Percentiles rank a stretch among this genome's conserved stretches.
Evolutionary conservation across 2,329 filamentous ascomycete genomes (phyloP).

Genomic region (Colletotrichum agaves): DNA sequence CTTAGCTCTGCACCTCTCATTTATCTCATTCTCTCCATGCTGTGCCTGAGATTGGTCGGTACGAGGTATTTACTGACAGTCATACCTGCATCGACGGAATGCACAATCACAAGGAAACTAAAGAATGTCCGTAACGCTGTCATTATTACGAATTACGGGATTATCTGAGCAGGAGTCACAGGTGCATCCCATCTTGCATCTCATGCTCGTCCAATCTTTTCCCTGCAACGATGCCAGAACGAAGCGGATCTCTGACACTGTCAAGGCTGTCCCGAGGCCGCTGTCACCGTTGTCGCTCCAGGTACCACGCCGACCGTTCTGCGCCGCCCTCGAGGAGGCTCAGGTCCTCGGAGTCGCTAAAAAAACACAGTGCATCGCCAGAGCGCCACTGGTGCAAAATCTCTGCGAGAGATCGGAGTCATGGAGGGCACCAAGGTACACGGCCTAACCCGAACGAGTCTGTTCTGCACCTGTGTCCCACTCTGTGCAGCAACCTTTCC

Average conservation of each 20-base stretch:
- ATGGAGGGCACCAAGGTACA: slow-evolving; percentile 14
- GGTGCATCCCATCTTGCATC: slow-evolving; percentile 14
- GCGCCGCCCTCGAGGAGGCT: slow-evolving; percentile 22
- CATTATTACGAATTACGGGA: neutral
- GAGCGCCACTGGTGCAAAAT: slow-evolving; percentile 28
- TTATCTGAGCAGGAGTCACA: slow-evolving; percentile 19
- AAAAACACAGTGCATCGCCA: slow-evolving; percentile 26
- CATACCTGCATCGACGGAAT: slow-evolving; percentile 12
- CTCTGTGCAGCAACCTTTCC: neutral
- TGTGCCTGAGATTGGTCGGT: slow-evolving; percentile 1
- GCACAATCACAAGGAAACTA: slow-evolving; percentile 14
- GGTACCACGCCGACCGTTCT: slow-evolving; percentile 2
- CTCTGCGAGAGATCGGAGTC: slow-evolving; percentile 27
- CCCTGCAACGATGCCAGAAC: neutral
- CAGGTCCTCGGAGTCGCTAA: slow-evolving; percentile 16
- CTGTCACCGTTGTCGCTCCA: slow-evolving; percentile 15
- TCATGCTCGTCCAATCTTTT: neutral
- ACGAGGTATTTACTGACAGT: slow-evolving; percentile 27
- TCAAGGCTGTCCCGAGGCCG: slow-evolving; percentile 2
- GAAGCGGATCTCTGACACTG: slow-evolving; percentile 12
- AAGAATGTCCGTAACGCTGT: neutral
- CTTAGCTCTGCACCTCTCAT: slow-evolving; percentile 15
- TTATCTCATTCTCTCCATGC: slow-evolving; percentile 12
- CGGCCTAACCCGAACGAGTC: slow-evolving; percentile 24
- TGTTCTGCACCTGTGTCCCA: slow-evolving; percentile 2